Percentiles rank a stretch among this genome's conserved stretches.
Evolutionary conservation across 2,329 filamentous ascomycete species (phyloP).

Genomic region (Microascus cirrosus): DNA sequence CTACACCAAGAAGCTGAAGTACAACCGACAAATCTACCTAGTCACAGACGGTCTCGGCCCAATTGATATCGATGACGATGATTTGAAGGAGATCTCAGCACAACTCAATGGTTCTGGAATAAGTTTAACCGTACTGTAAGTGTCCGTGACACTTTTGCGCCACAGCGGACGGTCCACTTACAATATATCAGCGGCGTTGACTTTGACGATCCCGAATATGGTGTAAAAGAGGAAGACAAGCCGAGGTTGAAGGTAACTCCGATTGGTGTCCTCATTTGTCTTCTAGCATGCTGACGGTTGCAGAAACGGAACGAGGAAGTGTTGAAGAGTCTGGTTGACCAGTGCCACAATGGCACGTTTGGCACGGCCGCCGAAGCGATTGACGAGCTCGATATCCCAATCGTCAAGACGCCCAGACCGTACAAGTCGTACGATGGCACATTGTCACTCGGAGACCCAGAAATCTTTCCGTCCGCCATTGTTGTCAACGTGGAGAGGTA

Average conservation of each 20-base stretch:
- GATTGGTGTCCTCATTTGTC: background rate
- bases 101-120: slow-evolving; percentile 71
- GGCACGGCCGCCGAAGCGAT: slow-evolving; percentile 85
- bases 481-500: slow-evolving; percentile 84
- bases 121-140: slow-evolving; percentile 67
- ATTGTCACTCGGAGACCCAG: slow-evolving; percentile 68
- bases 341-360: slow-evolving; percentile 57
- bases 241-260: slow-evolving; percentile 48
- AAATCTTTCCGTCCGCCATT: slow-evolving; percentile 63
- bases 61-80: slow-evolving; percentile 54
- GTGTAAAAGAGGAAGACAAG: slow-evolving; percentile 88
- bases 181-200: slow-evolving; percentile 59
- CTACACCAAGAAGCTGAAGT: slow-evolving; percentile 74
- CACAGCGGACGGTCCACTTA: background rate
- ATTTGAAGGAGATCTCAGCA: slow-evolving; percentile 54
- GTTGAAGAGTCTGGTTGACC: slow-evolving; percentile 53
- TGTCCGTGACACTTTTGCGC: slow-evolving; percentile 9
- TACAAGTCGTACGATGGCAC: slow-evolving; percentile 70
- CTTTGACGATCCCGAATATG: slow-evolving; percentile 84
- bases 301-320: slow-evolving; percentile 56
- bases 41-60: slow-evolving; percentile 69
- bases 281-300: background rate
- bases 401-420: slow-evolving; percentile 64
- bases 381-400: slow-evolving; percentile 64
- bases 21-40: slow-evolving; percentile 67